phyloP scores from a whole-genome alignment of 2,329 filamentous ascomycete genomes.

The Sclerotinia trifoliorum region DNA sequence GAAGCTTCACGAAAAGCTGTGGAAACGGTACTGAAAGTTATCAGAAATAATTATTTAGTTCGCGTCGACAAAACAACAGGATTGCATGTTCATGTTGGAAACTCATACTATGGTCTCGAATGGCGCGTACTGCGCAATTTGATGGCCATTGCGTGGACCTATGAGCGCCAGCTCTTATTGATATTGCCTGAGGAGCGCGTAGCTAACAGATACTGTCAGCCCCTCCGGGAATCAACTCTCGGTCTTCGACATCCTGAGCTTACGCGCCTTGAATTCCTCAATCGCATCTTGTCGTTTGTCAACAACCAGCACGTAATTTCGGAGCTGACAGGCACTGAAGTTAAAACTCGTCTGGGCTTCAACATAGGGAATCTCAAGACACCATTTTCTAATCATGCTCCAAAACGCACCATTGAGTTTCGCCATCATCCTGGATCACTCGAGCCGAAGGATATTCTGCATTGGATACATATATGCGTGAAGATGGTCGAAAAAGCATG shows the following conservation, averaged over 20 bases:
- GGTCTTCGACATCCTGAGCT: rapidly evolving
- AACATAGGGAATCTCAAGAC: not conserved
- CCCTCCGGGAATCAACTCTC: not conserved
- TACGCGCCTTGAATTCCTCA: constrained; percentile 4
- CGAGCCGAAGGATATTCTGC: constrained; percentile 24
- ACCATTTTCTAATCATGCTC: not conserved
- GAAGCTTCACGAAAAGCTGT: not conserved
- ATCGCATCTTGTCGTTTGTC: not conserved
- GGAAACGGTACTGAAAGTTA: constrained; percentile 22
- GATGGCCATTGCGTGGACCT: constrained; percentile 34
- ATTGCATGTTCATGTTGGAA: constrained; percentile 40
- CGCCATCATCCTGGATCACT: constrained; percentile 33
- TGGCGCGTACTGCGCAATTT: constrained; percentile 36
- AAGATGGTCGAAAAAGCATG: constrained; percentile 25
- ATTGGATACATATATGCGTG: constrained; percentile 27
- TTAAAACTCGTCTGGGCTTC: not conserved
- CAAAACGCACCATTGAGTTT: constrained; percentile 33
- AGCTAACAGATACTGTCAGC: not conserved
- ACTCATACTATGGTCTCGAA: constrained; percentile 30
- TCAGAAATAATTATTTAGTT: constrained; percentile 28
- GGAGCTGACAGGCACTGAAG: not conserved
- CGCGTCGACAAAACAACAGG: constrained; percentile 33
- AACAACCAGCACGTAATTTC: not conserved
- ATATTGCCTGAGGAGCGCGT: not conserved
- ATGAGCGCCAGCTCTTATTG: constrained; percentile 33